Evolutionary conservation across 129 eudicot species (phyloP), one percentile per base, ranked within the genome.

Genomic region (Lonicera japonica): DNA sequence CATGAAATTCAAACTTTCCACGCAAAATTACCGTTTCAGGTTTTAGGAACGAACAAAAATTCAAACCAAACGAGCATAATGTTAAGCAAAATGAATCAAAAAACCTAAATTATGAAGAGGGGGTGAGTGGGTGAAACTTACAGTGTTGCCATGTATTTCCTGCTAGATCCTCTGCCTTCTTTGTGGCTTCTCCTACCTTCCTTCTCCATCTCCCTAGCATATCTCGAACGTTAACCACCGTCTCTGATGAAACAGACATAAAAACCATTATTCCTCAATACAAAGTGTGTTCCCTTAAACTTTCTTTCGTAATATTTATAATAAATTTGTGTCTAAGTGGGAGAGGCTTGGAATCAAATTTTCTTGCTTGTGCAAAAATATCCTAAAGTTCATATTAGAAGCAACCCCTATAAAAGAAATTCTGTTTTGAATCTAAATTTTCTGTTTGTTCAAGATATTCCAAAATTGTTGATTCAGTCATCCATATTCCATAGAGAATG

Each of bases 71-170:
- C 20, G 0, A 45, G 16, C 50, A 52, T 48, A 17, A 9, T 3
- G 3, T 24, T 36, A n/a, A 13, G 21, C 54, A 25, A 60, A 64
- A 39, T 7, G 5, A 21, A 57, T 5, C 0, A 47, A 12, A 15
- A n/a, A 20, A 10, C 12, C 40, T 11, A 43, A 41, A 51, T 23
- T 48, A 2, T 1, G 12, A 0, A 17, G 25, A 11, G n/a, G 8
- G 24, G 21, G 14, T 45, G 57, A 11, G 7, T 21, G 11, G 17
- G 41, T 7, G 40, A 68, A 40, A 21, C 95, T 79, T 72, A 91
- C 97, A 74, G 69, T 87, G 96, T 76, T 87, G 97, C 97, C 97
- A 91, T 53, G 96, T 91, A 71, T 87, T 91, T 19, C 97, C 97
- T 0, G 96, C 97, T 21, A 87, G 70, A 72, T 82, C 95, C 75